These are phyloP conservation scores for Periconia macrospinosa DNA, from an alignment of 2,329 filamentous ascomycete genomes.

Conservation along the genomic window DNA sequence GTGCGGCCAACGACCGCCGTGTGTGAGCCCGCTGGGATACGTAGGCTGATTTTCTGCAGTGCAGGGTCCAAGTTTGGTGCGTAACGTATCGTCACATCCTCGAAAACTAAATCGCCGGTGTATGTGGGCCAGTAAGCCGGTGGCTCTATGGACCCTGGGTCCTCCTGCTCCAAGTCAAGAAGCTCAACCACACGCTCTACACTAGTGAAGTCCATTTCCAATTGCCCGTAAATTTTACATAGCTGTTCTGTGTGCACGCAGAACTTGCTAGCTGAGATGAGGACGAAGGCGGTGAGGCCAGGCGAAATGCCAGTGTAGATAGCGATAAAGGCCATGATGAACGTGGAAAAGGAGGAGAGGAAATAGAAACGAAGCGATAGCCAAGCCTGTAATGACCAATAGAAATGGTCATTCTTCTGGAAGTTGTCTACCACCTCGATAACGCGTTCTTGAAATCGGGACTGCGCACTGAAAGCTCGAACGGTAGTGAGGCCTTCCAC, in stretches of 20 bases:
- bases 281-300: conserved; percentile 80
- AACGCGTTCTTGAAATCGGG: conserved; percentile 77
- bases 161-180: conserved; percentile 75
- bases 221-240: conserved; percentile 77
- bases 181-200: conserved; percentile 86
- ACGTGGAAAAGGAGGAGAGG: conserved; percentile 72
- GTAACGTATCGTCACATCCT: conserved; percentile 77
- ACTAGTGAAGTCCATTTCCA: conserved; percentile 91
- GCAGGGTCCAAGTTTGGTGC: conserved; percentile 76
- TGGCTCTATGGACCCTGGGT: conserved; percentile 66
- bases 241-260: conserved; percentile 72
- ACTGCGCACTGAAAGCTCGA: conserved; percentile 77
- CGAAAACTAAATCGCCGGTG: conserved; percentile 72
- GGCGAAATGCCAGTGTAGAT: conserved; percentile 74
- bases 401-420: conserved; percentile 95
- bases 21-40: conserved; percentile 75
- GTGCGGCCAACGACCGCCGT: conserved; percentile 82
- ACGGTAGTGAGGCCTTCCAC: conserved; percentile 86
- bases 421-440: conserved; percentile 83
- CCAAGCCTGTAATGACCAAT: conserved; percentile 86
- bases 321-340: conserved; percentile 72
- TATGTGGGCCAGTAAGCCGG: conserved; percentile 77
- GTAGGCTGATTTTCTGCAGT: conserved; percentile 68
- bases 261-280: conserved; percentile 69
- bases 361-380: conserved; percentile 76